These are phyloP conservation scores for Zelopaecilomyces penicillatus DNA, from an alignment of 2,329 filamentous ascomycete species.

Conservation along the genomic window DNA sequence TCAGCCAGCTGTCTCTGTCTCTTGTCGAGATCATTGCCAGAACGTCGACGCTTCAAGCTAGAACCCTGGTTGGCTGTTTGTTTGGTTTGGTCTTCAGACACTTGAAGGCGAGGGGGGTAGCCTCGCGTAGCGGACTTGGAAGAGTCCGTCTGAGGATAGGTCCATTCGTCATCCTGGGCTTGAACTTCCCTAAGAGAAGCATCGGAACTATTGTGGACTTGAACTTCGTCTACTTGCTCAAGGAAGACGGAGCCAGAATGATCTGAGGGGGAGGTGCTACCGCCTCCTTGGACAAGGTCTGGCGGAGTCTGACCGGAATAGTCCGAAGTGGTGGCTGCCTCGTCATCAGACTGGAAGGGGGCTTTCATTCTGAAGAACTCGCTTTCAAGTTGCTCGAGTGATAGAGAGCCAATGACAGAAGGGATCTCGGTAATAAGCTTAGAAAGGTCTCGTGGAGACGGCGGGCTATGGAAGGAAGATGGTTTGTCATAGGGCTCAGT, in stretches of 20 bases:
- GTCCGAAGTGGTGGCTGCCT: conserved; percentile 24
- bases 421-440: conserved; percentile 28
- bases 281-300: conserved; percentile 28
- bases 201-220: conserved; percentile 18
- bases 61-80: conserved; percentile 15
- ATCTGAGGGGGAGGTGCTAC: conserved; percentile 32
- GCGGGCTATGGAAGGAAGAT: conserved; percentile 20
- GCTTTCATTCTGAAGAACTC: conserved; percentile 28
- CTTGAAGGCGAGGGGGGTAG: conserved; percentile 25
- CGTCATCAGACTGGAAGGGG: conserved; percentile 25
- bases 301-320: conserved; percentile 30
- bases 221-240: conserved; percentile 22
- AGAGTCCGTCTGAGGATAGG: conserved; percentile 27
- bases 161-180: conserved; percentile 33
- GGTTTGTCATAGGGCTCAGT: conserved; percentile 22
- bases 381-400: conserved; percentile 25
- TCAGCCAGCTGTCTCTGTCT: conserved; percentile 29
- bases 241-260: conserved; percentile 27
- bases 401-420: conserved; percentile 24
- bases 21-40: conserved; percentile 25
- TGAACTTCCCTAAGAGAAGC: conserved; percentile 26
- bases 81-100: conserved; percentile 19
- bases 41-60: conserved; percentile 28
- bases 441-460: conserved; percentile 21
- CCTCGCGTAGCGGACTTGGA: conserved; percentile 22